These are phyloP conservation scores for Globisporangium nunn DNA, from an alignment of 352 stramenopile species.

Conservation along the genomic window DNA sequence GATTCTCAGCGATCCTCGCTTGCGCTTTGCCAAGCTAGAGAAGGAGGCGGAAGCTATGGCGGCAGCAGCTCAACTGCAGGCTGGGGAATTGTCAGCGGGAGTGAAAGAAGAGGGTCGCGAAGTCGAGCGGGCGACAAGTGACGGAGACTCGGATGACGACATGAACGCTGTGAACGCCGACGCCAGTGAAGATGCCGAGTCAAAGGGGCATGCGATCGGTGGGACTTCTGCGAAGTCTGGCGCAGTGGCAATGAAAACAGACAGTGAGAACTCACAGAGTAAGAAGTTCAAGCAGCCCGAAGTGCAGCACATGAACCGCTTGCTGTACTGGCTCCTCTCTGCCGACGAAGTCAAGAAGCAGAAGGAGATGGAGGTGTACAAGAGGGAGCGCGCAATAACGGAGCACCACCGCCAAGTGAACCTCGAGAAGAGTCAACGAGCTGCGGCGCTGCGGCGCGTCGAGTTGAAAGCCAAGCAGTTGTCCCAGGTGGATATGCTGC, in stretches of 20 bases:
- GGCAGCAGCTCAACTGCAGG: not conserved
- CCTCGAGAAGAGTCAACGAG: conserved; percentile 66
- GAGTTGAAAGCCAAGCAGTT: conserved; percentile 84
- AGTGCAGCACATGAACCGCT: conserved; percentile 86
- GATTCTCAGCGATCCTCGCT: conserved; percentile 64
- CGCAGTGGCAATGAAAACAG: conserved; percentile 3
- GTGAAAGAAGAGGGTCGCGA: conserved; percentile 20
- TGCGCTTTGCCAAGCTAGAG: conserved; percentile 67
- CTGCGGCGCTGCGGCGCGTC: conserved; percentile 52
- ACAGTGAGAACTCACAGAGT: conserved; percentile 5
- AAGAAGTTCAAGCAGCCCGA: conserved; percentile 81
- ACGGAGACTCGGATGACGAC: conserved; percentile 43
- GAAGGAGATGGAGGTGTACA: conserved; percentile 69
- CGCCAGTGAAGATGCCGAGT: conserved; percentile 20
- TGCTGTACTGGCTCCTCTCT: conserved; percentile 82
- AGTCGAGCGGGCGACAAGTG: conserved; percentile 28
- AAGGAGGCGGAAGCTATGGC: conserved; percentile 23
- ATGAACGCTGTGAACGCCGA: conserved; percentile 31
- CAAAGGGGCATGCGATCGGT: conserved; percentile 5
- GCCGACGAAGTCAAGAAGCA: conserved; percentile 80
- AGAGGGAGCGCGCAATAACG: conserved; percentile 58
- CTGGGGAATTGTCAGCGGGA: not conserved
- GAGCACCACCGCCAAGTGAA: conserved; percentile 69
- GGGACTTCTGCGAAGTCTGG: not conserved
- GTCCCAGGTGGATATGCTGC: conserved; percentile 71